Evolutionary conservation across 2,329 filamentous ascomycete genomes (phyloP), one percentile per base, ranked within the genome.

Genomic region (Tolypocladium endophyticum): DNA sequence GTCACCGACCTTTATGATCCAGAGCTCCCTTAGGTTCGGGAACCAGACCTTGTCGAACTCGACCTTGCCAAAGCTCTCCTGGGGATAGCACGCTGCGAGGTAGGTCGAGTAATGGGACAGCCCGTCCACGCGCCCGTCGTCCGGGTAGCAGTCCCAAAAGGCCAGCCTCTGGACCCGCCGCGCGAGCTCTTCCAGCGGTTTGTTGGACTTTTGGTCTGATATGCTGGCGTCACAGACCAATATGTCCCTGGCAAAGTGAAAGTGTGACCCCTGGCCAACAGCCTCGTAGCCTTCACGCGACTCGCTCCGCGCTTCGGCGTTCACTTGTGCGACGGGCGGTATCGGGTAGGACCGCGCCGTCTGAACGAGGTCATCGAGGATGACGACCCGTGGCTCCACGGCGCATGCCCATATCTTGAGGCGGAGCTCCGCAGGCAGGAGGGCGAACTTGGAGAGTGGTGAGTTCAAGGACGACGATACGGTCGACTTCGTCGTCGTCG

Each of bases 111-210:
- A 74, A 45, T 66, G 69, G 28, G 67, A 65, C 11, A 69, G 71
- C 4, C 68, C 65, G 52, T 73, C 71, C 28, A 74, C 69, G 45
- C 68, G 67, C 5, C 69, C 70, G 52, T 75, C 73, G 60, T 75
- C 73, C 1, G 72, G 73, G 59, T 73, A 72, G 61, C 73, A 75
- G 62, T 75, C 73, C 73, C 73, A 75, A 55, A 74, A 74, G 14
- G 71, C 73, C 38, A 74, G 63, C 47, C 71, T 69, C 60, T 70
- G 69, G 59, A 74, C 67, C 33, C 66, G 66, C 23, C 69, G 68
- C 1, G 71, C 72, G 38, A 75, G 63, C 18, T 67, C 62, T 53
- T 74, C 72, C 28, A 74, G 64, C 23, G 69, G 68, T 47, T 68
- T 63, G 41, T 72, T 68, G 45, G 67, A 63, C 33, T 64, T 67